These are phyloP conservation scores for Akanthomyces dipterigenus DNA, from an alignment of 2,329 filamentous ascomycete species.

Conservation along the genomic window DNA sequence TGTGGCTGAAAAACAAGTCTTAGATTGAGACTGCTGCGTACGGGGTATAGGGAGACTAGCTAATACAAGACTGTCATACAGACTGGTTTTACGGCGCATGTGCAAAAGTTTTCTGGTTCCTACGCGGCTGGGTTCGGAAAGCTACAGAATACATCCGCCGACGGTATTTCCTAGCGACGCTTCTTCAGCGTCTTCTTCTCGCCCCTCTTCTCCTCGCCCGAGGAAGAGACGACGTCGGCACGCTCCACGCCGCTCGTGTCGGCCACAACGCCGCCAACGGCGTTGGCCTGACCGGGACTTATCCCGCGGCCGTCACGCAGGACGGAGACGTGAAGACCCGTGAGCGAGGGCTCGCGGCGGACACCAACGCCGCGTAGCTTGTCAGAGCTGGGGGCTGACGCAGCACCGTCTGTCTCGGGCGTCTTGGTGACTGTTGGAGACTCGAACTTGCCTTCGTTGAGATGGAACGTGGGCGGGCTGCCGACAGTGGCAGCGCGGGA, in stretches of 20 bases:
- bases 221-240: slow-evolving; percentile 3
- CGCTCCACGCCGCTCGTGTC: slow-evolving; percentile 3
- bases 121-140: neutral
- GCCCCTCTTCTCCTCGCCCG: slow-evolving; percentile 8
- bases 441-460: neutral
- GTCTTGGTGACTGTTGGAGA: neutral
- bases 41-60: neutral
- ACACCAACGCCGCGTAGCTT: slow-evolving; percentile 10
- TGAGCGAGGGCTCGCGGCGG: slow-evolving; percentile 4
- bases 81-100: neutral
- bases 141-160: neutral
- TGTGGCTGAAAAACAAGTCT: neutral
- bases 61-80: too few relatives aligned
- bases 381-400: neutral
- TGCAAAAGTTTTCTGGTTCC: neutral
- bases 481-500: slow-evolving; percentile 9
- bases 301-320: slow-evolving; percentile 12
- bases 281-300: slow-evolving; percentile 8
- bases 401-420: neutral
- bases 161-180: slow-evolving; percentile 2
- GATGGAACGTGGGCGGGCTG: neutral
- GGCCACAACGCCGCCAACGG: slow-evolving; percentile 5
- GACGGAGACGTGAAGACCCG: slow-evolving; percentile 1
- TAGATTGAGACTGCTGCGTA: neutral
- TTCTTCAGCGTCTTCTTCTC: slow-evolving; percentile 7